phyloP scores from a whole-genome alignment of 1,284 basidiomycete species.

The Stygiomarasmius scandens region DNA sequence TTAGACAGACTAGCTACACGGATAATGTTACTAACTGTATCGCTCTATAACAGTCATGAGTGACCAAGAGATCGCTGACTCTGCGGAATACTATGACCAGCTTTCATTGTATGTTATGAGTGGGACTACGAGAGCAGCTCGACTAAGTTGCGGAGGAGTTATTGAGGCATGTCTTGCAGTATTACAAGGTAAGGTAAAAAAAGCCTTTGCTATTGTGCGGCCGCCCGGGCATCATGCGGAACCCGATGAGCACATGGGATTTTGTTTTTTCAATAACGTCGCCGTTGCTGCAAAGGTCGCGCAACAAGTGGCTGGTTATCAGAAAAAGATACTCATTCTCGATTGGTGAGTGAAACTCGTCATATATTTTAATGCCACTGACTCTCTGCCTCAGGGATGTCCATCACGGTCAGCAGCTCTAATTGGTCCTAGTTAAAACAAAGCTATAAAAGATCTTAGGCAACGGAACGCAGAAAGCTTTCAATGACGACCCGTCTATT shows the following conservation, averaged over 20 bases:
- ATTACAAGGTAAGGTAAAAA: slow-evolving; percentile 79
- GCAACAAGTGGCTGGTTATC: slow-evolving; percentile 64
- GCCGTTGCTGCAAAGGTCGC: slow-evolving; percentile 88
- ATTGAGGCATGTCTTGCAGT: slow-evolving; percentile 91
- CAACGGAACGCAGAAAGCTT: slow-evolving; percentile 96
- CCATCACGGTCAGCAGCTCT: slow-evolving; percentile 78
- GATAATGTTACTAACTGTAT: slow-evolving; percentile 15
- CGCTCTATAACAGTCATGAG: slow-evolving; percentile 58
- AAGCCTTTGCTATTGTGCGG: slow-evolving; percentile 93
- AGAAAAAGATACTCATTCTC: slow-evolving; percentile 84
- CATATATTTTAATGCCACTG: not conserved
- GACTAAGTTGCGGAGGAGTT: slow-evolving; percentile 92
- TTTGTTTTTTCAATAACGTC: slow-evolving; percentile 99
- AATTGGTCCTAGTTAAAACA: slow-evolving; percentile 1
- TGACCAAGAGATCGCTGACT: slow-evolving; percentile 71
- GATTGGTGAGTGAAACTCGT: slow-evolving; percentile 75
- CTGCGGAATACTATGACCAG: slow-evolving; percentile 82
- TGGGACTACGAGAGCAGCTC: slow-evolving; percentile 83
- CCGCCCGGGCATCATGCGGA: slow-evolving; percentile 99
- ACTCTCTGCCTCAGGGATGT: slow-evolving; percentile 74
- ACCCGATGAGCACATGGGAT: slow-evolving; percentile 97
- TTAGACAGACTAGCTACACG: too few relatives aligned
- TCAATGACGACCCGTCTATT: slow-evolving; percentile 88
- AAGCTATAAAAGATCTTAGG: slow-evolving; percentile 52
- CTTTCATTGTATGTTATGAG: slow-evolving; percentile 91